Base-by-base conservation (phyloP, 2,329 filamentous ascomycete genomes). In the Monilinia laxa region DNA sequence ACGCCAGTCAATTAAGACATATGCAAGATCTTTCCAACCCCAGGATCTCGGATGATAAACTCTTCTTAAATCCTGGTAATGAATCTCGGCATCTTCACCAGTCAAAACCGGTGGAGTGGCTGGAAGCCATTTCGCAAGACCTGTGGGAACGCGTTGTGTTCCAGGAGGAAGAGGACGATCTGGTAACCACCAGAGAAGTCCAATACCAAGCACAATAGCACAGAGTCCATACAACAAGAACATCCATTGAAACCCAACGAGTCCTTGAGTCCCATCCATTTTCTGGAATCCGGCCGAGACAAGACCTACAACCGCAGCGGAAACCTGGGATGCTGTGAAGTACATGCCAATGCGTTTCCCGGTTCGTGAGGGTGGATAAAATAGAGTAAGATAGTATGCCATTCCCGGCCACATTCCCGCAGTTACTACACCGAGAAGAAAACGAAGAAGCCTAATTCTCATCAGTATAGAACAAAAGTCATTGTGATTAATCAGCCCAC, bases 361-460 rank as follows among this genome's bases (percentile, higher is more conserved):
- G 1, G 90, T 95, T 16, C 91, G 85, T 7, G 90, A 91, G 0
- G 93, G 92, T 9, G 93, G 93, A 75, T 97, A 97, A 81, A 96
- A 97, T 10, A 96, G 83, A 0, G 93, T 96, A 57, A 97, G 82
- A 75, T 96, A 97, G 77, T 95, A 95, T 12, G 92, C 87, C 93
- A 97, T 96, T 60, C 93, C 93, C 0, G 93, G 93, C 93, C 93
- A 97, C 89, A 97, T 93, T 57, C 93, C 93, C 1, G 93, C 93
- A 76, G 93, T 93, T 31, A 96, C 92, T 18, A 95, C 84, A 58
- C 93, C 93, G 9, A 97, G 85, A 14, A 97, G 83, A 66, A 97
- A 89, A 10, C 93, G 88, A 38, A 97, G 83, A n/a, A 96, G 82
- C 71, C 85, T 85, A 55, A 3, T 6, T 11, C 9, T 23, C 2